Conservation (phyloP, 176 grass and related monocot genomes). For the Tillandsia fasciculata region DNA sequence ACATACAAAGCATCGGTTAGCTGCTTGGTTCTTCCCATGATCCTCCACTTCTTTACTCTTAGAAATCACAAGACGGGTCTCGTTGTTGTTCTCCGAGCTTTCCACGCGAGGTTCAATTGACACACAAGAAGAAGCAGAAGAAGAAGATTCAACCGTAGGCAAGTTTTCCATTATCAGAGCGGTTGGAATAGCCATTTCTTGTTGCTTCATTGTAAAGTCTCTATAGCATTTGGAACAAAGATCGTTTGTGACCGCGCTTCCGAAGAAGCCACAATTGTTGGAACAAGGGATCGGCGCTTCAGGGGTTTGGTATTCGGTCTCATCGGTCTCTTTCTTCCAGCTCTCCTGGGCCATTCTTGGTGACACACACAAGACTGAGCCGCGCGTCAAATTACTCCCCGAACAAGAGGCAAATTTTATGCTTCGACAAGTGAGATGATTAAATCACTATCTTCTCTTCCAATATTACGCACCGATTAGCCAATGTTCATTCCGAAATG, state of each 20-base stretch:
- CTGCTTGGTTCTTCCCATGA: slow-evolving; percentile 29
- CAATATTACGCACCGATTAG: too few species aligned
- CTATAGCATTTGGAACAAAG: slow-evolving; percentile 72
- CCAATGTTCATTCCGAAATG: too few species aligned
- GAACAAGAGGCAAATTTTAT: too few species aligned
- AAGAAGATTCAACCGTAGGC: slow-evolving; percentile 17
- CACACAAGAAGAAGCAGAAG: slow-evolving; percentile 13
- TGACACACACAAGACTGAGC: too few species aligned
- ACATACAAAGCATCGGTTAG: slow-evolving; percentile 58
- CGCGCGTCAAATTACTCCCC: too few species aligned
- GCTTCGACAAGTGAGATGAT: too few species aligned
- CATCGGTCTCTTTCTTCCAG: slow-evolving; percentile 67
- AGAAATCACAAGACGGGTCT: background rate
- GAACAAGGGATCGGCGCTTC: slow-evolving; percentile 53
- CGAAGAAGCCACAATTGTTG: slow-evolving; percentile 89
- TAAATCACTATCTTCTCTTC: too few species aligned
- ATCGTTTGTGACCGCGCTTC: slow-evolving; percentile 55
- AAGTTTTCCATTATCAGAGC: slow-evolving; percentile 31
- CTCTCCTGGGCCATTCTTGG: slow-evolving; percentile 69
- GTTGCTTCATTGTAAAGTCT: slow-evolving; percentile 26
- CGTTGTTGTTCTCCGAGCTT: too few species aligned
- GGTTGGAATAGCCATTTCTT: slow-evolving; percentile 8
- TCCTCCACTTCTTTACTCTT: slow-evolving; percentile 34
- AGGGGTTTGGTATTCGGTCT: slow-evolving; percentile 38
- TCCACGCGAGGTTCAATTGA: slow-evolving; percentile 11